Evolutionary conservation across 176 grass and related monocot genomes (phyloP).

Genomic region (Saccharum spontaneum): DNA sequence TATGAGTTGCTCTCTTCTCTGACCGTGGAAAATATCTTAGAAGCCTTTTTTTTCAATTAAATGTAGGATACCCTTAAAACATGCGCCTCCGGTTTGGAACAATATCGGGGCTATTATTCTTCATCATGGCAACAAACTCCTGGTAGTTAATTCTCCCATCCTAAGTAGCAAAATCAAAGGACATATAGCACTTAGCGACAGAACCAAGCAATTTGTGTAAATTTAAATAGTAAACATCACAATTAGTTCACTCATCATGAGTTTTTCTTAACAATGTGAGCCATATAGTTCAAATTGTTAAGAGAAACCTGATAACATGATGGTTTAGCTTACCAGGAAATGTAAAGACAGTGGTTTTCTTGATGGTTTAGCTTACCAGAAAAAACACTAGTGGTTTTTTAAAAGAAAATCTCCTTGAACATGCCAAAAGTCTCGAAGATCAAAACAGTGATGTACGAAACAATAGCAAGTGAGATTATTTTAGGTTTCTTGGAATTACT

Average conservation of each 20-base stretch:
- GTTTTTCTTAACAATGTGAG: not conserved
- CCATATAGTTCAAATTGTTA: not conserved
- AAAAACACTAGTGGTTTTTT: not conserved
- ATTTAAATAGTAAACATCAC: not conserved
- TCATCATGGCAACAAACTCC: slow-evolving; percentile 98
- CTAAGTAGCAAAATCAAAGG: slow-evolving; percentile 34
- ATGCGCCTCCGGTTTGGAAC: slow-evolving; percentile 51
- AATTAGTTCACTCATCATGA: not conserved
- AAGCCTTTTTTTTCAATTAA: not conserved
- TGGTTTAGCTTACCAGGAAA: not conserved
- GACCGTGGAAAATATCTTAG: not conserved
- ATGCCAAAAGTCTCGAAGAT: not conserved
- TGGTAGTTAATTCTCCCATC: slow-evolving; percentile 97
- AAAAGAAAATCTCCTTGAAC: not conserved
- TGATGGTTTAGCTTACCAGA: no score
- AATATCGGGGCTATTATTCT: slow-evolving; percentile 57
- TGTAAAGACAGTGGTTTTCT: not conserved
- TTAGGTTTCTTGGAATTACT: slow-evolving; percentile 21
- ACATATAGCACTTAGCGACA: slow-evolving; percentile 9
- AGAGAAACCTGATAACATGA: not conserved
- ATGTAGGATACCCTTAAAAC: slow-evolving; percentile 23
- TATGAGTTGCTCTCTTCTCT: slow-evolving; percentile 15
- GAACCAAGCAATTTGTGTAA: not conserved
- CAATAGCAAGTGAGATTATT: not conserved
- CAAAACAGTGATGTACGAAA: not conserved